These are phyloP conservation scores for Tetrapisispora iriomotensis DNA, from an alignment of 805 yeast genomes.

Conservation along the genomic window DNA sequence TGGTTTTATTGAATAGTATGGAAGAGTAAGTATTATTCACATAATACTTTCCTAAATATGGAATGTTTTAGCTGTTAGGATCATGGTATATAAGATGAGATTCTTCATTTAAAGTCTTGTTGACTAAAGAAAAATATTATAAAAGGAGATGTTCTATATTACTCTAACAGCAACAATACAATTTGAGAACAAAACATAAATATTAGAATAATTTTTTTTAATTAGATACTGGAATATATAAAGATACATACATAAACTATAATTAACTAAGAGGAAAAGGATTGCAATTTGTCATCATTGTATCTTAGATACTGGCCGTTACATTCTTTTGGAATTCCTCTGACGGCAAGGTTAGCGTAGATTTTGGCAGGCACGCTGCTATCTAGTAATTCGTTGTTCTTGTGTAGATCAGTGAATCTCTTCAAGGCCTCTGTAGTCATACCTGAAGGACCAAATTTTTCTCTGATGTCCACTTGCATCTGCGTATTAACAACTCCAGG, in stretches of 20 bases:
- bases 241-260: not conserved
- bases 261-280: not conserved
- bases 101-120: no score
- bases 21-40: no score
- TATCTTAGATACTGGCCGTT: slow-evolving; percentile 65
- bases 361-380: slow-evolving; percentile 67
- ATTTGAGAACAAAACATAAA: no score
- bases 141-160: no score
- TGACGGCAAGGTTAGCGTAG: slow-evolving; percentile 54
- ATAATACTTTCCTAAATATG: no score
- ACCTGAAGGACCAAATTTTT: slow-evolving; percentile 39
- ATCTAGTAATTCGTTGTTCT: slow-evolving; percentile 45
- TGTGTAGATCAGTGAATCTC: slow-evolving; percentile 55
- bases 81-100: no score
- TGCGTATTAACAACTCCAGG: slow-evolving; percentile 92
- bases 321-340: slow-evolving; percentile 45
- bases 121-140: no score
- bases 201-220: no score
- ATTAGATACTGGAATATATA: no score
- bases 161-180: no score
- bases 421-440: slow-evolving; percentile 55
- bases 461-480: slow-evolving; percentile 80
- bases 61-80: no score
- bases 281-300: slow-evolving; percentile 31
- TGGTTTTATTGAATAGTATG: no score